Conservation (phyloP, 768 basidiomycete genomes). For the Boletellus sp. region DNA sequence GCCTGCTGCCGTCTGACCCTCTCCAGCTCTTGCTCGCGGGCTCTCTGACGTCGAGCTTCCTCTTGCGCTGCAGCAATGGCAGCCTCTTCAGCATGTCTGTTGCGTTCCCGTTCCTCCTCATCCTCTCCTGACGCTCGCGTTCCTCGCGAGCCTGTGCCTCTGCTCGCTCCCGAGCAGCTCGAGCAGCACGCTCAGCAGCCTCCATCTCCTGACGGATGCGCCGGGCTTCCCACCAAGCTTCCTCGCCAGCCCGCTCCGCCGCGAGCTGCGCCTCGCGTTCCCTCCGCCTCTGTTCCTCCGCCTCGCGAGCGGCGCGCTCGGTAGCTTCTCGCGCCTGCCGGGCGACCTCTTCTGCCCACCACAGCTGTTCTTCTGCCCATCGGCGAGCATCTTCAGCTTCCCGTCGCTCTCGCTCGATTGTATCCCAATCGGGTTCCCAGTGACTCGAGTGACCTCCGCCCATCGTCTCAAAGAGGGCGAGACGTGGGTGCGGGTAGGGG, state of each 20-base stretch:
- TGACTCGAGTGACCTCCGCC: constrained; percentile 27
- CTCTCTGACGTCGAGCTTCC: constrained; percentile 20
- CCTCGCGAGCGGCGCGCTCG: constrained; percentile 22
- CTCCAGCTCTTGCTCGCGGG: constrained; percentile 17
- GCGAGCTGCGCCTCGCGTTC: constrained; percentile 17
- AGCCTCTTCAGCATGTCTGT: constrained; percentile 20
- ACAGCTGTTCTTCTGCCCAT: constrained; percentile 20
- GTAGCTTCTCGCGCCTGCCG: constrained; percentile 20
- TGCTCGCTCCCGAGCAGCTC: constrained; percentile 18
- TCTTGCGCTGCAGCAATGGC: constrained; percentile 25
- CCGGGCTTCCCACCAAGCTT: constrained; percentile 21
- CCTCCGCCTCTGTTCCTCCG: constrained; percentile 14
- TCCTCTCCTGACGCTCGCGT: constrained; percentile 16
- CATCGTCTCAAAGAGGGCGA: constrained; percentile 8
- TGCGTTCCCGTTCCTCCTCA: constrained; percentile 23
- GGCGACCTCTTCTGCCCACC: constrained; percentile 18
- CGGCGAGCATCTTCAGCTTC: constrained; percentile 19
- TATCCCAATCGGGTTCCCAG: constrained; percentile 20
- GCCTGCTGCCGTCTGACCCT: constrained; percentile 14
- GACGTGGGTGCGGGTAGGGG: neutral
- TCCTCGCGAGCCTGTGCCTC: constrained; percentile 27
- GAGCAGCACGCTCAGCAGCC: constrained; percentile 22
- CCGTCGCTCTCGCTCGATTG: constrained; percentile 18
- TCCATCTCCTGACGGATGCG: constrained; percentile 21
- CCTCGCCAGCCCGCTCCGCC: constrained; percentile 21